Evolutionary conservation across 1,139 yeast genomes (phyloP).

Genomic region (Geotrichum siamense): DNA sequence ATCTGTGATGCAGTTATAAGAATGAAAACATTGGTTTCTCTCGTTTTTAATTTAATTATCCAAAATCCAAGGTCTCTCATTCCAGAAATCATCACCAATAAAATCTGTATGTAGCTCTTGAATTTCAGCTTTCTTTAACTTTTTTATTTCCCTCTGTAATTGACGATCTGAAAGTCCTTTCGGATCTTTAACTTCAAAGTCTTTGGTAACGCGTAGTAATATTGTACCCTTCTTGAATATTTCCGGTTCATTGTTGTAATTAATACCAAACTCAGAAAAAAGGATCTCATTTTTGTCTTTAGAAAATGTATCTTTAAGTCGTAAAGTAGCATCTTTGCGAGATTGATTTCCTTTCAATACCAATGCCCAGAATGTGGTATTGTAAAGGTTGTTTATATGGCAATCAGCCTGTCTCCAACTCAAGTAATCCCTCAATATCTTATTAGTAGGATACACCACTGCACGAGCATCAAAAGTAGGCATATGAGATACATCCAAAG

Average conservation of each 20-base stretch:
- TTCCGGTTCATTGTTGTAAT: slow-evolving; percentile 85
- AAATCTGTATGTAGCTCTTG: slow-evolving; percentile 39
- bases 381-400: slow-evolving; percentile 88
- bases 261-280: slow-evolving; percentile 68
- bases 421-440: slow-evolving; percentile 67
- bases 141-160: slow-evolving; percentile 44
- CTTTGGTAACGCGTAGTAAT: slow-evolving; percentile 46
- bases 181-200: slow-evolving; percentile 8
- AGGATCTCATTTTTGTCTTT: slow-evolving; percentile 83
- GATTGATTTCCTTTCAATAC: slow-evolving; percentile 63
- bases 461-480: slow-evolving; percentile 93
- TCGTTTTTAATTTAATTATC: not conserved
- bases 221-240: slow-evolving; percentile 83
- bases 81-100: slow-evolving; percentile 30
- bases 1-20: not conserved
- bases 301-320: slow-evolving; percentile 64
- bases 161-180: slow-evolving; percentile 41
- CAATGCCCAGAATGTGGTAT: slow-evolving; percentile 87
- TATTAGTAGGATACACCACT: slow-evolving; percentile 66
- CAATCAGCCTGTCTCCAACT: slow-evolving; percentile 97
- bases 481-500: slow-evolving; percentile 39
- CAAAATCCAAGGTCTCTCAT: slow-evolving; percentile 21
- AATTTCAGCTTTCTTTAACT: slow-evolving; percentile 45
- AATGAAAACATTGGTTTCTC: not conserved
- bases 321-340: slow-evolving; percentile 71